Evolutionary conservation across 2,329 filamentous ascomycete species (phyloP).

Genomic region (Colletotrichum endophyticum): DNA sequence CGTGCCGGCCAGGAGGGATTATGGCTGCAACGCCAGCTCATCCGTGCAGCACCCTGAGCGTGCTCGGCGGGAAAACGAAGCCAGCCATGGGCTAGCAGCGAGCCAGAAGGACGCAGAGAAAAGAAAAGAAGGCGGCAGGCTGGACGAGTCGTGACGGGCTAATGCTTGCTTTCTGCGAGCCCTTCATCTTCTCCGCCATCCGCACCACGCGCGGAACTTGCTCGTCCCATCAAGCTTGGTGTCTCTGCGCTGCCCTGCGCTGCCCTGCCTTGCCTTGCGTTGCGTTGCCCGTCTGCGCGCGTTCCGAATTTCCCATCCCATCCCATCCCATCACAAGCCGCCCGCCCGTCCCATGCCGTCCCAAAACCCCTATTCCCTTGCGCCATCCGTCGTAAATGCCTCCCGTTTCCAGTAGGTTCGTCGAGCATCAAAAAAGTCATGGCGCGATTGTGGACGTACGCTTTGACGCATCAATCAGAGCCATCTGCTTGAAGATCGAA

Average conservation of each 20-base stretch:
- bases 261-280: background rate
- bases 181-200: background rate
- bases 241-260: background rate
- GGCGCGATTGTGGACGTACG: background rate
- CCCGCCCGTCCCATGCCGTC: background rate
- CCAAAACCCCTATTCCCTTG: background rate
- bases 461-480: conserved; percentile 7
- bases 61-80: background rate
- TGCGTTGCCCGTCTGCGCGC: background rate
- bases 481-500: background rate
- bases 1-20: conserved; percentile 40
- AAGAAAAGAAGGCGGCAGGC: conserved; percentile 6
- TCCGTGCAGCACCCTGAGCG: conserved; percentile 37
- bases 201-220: conserved; percentile 8
- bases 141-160: background rate
- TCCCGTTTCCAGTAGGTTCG: conserved; percentile 6
- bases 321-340: background rate
- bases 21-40: conserved; percentile 51
- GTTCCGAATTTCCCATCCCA: background rate
- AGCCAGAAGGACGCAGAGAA: conserved; percentile 1
- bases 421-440: conserved; percentile 10
- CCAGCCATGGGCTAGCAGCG: background rate
- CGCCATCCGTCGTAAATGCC: background rate
- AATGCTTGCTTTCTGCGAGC: background rate
- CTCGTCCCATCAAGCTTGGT: background rate